Percentiles rank a stretch among this genome's conserved stretches.
These are phyloP conservation scores for Eimeria tenella DNA, from an alignment of 169 alveolate genomes.

Conservation along the genomic window DNA sequence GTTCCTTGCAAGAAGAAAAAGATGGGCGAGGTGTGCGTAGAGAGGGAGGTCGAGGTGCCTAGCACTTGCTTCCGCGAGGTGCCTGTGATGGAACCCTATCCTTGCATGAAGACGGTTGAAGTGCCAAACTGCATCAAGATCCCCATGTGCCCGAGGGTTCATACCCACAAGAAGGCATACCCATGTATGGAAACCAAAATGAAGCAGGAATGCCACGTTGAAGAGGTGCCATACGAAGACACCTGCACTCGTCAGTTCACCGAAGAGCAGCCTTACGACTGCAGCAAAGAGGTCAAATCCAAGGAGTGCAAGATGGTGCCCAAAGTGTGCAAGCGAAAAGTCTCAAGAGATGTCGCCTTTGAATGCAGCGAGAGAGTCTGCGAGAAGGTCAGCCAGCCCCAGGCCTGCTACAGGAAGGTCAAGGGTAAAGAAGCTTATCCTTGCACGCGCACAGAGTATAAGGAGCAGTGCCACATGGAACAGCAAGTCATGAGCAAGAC, in stretches of 20 bases:
- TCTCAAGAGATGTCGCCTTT: constrained; percentile 72
- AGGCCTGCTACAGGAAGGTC: constrained; percentile 70
- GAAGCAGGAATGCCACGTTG: constrained; percentile 73
- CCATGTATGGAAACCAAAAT: constrained; percentile 75
- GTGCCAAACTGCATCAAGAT: constrained; percentile 54
- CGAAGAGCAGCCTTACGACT: constrained; percentile 66
- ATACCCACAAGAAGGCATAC: constrained; percentile 66
- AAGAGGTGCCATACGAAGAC: constrained; percentile 75
- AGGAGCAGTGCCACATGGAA: constrained; percentile 70
- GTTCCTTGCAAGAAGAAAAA: constrained; percentile 72
- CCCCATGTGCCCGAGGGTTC: constrained; percentile 69
- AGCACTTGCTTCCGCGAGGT: constrained; percentile 74
- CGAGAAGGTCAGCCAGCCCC: constrained; percentile 68
- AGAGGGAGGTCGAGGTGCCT: constrained; percentile 74
- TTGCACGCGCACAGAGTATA: constrained; percentile 74
- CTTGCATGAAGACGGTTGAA: constrained; percentile 57
- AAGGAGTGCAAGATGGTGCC: constrained; percentile 73
- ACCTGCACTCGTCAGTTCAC: constrained; percentile 74
- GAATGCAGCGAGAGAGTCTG: constrained; percentile 77
- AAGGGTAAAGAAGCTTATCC: constrained; percentile 68
- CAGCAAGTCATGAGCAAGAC: constrained; percentile 63
- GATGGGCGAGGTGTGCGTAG: constrained; percentile 63
- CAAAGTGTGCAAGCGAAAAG: constrained; percentile 61
- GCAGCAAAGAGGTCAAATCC: constrained; percentile 74
- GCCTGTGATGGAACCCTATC: constrained; percentile 69